Evolutionary conservation across 2,329 filamentous ascomycete species (phyloP).

Genomic region (Fusarium abutilonis): DNA sequence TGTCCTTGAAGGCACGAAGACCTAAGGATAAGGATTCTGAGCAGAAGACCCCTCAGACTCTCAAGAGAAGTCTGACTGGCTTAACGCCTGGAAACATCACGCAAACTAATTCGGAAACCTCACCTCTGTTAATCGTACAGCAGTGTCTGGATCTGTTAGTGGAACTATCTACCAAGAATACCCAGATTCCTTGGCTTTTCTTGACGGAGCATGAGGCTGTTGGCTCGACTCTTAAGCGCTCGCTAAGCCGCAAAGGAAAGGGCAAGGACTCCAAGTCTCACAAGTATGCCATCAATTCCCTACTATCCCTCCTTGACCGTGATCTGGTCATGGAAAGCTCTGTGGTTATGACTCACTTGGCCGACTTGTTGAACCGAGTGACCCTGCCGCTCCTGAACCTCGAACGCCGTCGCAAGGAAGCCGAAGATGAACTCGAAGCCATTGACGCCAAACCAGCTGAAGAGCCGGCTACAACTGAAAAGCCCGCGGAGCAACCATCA

Average conservation of each 20-base stretch:
- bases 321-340: slow-evolving; percentile 96
- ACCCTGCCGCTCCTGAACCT: slow-evolving; percentile 85
- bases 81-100: slow-evolving; percentile 55
- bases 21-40: slow-evolving; percentile 68
- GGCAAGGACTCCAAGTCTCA: slow-evolving; percentile 83
- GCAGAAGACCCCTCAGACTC: slow-evolving; percentile 79
- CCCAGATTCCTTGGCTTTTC: slow-evolving; percentile 90
- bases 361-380: slow-evolving; percentile 85
- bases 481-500: slow-evolving; percentile 30
- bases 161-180: slow-evolving; percentile 84
- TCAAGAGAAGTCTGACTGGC: slow-evolving; percentile 79
- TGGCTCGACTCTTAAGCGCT: slow-evolving; percentile 78
- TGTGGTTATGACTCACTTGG: slow-evolving; percentile 94
- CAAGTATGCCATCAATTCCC: slow-evolving; percentile 90
- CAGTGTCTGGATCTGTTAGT: slow-evolving; percentile 90
- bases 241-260: slow-evolving; percentile 84
- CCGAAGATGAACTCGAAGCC: slow-evolving; percentile 63
- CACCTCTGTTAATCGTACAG: slow-evolving; percentile 93
- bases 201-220: slow-evolving; percentile 89
- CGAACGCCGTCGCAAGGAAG: slow-evolving; percentile 84
- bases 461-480: slow-evolving; percentile 46
- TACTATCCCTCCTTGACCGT: slow-evolving; percentile 89
- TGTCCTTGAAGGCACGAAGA: slow-evolving; percentile 91
- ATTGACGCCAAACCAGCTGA: slow-evolving; percentile 50
- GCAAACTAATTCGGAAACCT: slow-evolving; percentile 82